Evolutionary conservation across 176 grass and related monocot species (phyloP), one percentile per base, ranked within the genome.

Genomic region (Zoysia japonica): DNA sequence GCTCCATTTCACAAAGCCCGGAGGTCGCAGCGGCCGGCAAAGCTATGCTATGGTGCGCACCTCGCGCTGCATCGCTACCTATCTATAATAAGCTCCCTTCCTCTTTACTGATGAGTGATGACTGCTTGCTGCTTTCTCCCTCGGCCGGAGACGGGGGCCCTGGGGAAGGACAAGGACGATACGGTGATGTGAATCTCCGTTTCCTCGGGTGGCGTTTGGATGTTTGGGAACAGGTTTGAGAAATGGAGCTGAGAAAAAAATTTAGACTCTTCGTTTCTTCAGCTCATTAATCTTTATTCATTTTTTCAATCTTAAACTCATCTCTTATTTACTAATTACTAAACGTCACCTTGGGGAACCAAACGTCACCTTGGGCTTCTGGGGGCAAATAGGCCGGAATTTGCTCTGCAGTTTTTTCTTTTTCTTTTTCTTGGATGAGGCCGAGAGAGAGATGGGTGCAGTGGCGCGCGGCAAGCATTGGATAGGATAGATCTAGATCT

Each of bases 401-500:
- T 54, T 71, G 38, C 5, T 47, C 28, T n/a, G n/a, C n/a, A n/a
- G n/a, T n/a, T n/a, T n/a, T 17, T 73, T 28, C 10, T 9, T n/a
- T 76, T 67, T 61, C 6, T 86, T 75, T 70, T 70, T 28, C 37
- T 71, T 56, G 71, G 77, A 6, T 35, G 60, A 16, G 83, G 43
- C 14, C 52, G 52, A 16, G 52, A 13, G 9, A 4, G 12, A 57
- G 12, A 45, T 57, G 54, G 53, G 16, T n/a, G n/a, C n/a, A n/a
- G n/a, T n/a, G n/a, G n/a, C n/a, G n/a, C n/a, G n/a, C n/a, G n/a
- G n/a, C n/a, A n/a, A n/a, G n/a, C n/a, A n/a, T n/a, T n/a, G n/a
- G n/a, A n/a, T 59, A 20, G 61, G 70, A 84, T 84, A 80, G 81
- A 88, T 88, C 86, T 88, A 13, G 76, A 84, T 88, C 86, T 70